These are phyloP conservation scores for Geum urbanum DNA, from an alignment of 306 rosid genomes.

Conservation along the genomic window DNA sequence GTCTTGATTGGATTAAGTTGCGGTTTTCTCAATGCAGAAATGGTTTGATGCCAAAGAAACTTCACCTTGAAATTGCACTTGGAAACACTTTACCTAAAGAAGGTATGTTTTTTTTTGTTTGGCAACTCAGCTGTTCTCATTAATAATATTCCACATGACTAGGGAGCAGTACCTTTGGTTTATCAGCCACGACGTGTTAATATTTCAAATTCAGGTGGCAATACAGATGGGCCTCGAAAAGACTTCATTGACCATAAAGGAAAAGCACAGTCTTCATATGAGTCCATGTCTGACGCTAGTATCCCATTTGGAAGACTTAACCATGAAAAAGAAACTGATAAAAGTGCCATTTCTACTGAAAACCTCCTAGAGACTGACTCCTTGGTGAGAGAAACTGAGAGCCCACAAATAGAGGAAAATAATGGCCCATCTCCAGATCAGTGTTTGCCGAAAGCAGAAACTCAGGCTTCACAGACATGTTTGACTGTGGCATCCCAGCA, in stretches of 20 bases:
- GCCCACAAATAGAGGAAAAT: constrained; percentile 52
- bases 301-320: constrained; percentile 59
- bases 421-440: constrained; percentile 41
- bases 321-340: constrained; percentile 55
- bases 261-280: constrained; percentile 60
- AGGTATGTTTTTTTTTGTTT: constrained; percentile 38
- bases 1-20: constrained; percentile 25
- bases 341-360: constrained; percentile 48
- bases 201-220: constrained; percentile 31
- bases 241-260: constrained; percentile 71
- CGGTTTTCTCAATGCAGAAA: constrained; percentile 57
- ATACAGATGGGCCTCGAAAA: constrained; percentile 57
- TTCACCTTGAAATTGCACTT: constrained; percentile 97
- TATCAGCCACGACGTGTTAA: constrained; percentile 21
- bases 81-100: constrained; percentile 71
- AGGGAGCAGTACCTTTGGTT: not conserved
- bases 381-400: constrained; percentile 55
- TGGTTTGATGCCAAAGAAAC: constrained; percentile 85
- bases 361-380: constrained; percentile 57
- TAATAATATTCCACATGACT: not conserved
- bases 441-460: constrained; percentile 46
- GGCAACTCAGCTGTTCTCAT: not conserved
- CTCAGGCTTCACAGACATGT: constrained; percentile 46
- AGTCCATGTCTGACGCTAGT: constrained; percentile 50
- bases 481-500: constrained; percentile 41